Percentiles rank a stretch among this genome's conserved stretches.
These are phyloP conservation scores for Clonostachys byssicola DNA, from an alignment of 2,329 filamentous ascomycete species.

Conservation along the genomic window DNA sequence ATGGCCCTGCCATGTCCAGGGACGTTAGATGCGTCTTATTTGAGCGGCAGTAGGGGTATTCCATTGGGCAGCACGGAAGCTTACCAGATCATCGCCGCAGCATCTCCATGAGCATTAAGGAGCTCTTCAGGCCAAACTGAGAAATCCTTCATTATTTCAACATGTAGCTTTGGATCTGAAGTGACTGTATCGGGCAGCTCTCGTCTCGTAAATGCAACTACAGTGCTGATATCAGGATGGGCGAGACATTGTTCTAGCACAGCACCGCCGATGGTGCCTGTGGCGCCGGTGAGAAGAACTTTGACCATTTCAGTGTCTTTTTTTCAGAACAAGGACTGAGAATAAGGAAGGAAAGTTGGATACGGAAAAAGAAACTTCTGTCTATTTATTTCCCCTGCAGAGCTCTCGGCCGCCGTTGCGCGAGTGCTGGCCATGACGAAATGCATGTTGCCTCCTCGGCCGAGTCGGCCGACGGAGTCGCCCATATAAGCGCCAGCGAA, in stretches of 20 bases:
- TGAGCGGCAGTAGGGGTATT: background rate
- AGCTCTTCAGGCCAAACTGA: constrained; percentile 13
- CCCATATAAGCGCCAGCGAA: too few species aligned
- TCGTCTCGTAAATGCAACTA: constrained; percentile 23
- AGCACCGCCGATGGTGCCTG: constrained; percentile 23
- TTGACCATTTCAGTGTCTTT: constrained; percentile 14
- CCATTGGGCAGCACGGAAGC: background rate
- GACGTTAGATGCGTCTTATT: background rate
- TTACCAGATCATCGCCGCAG: constrained; percentile 19
- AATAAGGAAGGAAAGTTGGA: too few species aligned
- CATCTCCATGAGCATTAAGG: constrained; percentile 14
- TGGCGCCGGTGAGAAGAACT: constrained; percentile 25
- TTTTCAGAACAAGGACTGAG: too few species aligned
- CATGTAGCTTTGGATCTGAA: background rate
- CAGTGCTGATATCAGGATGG: constrained; percentile 16
- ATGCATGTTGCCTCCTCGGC: too few species aligned
- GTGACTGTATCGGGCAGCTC: constrained; percentile 15
- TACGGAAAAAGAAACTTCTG: too few species aligned
- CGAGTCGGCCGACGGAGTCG: too few species aligned
- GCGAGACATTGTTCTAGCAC: constrained; percentile 22
- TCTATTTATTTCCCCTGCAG: too few species aligned
- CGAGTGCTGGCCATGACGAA: too few species aligned
- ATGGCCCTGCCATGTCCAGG: background rate
- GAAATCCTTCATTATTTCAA: constrained; percentile 14
- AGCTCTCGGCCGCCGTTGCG: too few species aligned